A percentile compares a stretch with the other conserved stretches of the same genome.
Conservation (phyloP, 441 rosid genomes). For the Eruca vesicaria region DNA sequence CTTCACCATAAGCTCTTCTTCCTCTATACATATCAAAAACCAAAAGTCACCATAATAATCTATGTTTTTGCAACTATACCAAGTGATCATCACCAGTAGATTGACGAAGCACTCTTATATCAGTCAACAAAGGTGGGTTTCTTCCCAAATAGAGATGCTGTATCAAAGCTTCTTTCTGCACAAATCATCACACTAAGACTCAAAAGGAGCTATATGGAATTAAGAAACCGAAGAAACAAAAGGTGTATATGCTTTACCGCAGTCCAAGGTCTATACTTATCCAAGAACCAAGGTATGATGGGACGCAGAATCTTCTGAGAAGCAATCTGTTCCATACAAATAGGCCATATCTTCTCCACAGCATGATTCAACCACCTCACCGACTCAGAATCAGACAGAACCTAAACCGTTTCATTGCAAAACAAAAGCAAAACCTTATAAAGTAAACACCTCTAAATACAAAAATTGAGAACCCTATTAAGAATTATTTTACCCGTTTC, state of each 20-base stretch:
- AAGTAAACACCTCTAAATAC: not conserved
- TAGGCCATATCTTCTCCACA: slow-evolving; percentile 89
- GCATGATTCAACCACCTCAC: slow-evolving; percentile 90
- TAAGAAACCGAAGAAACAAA: not conserved
- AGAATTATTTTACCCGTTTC: slow-evolving; percentile 58
- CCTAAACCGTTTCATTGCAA: slow-evolving; percentile 34
- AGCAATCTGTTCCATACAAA: slow-evolving; percentile 88
- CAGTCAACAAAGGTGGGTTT: slow-evolving; percentile 82
- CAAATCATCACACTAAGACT: slow-evolving; percentile 5
- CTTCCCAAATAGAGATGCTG: slow-evolving; percentile 89
- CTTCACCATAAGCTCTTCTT: slow-evolving; percentile 12
- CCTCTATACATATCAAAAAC: not conserved
- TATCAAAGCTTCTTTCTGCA: slow-evolving; percentile 62
- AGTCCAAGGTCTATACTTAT: slow-evolving; percentile 96
- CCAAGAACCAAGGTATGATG: slow-evolving; percentile 93
- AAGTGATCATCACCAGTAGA: slow-evolving; percentile 80
- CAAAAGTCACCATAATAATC: not conserved
- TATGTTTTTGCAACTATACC: slow-evolving; percentile 42
- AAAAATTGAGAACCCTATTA: not conserved
- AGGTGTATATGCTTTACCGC: slow-evolving; percentile 49
- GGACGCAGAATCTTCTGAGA: slow-evolving; percentile 91
- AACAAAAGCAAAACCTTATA: not conserved
- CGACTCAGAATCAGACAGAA: slow-evolving; percentile 81
- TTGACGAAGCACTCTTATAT: slow-evolving; percentile 72
- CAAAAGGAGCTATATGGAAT: not conserved